A percentile compares a stretch with the other conserved stretches of the same genome.
Evolutionary conservation across 2,329 filamentous ascomycete species (phyloP).

Genomic region (Nemania diffusa): DNA sequence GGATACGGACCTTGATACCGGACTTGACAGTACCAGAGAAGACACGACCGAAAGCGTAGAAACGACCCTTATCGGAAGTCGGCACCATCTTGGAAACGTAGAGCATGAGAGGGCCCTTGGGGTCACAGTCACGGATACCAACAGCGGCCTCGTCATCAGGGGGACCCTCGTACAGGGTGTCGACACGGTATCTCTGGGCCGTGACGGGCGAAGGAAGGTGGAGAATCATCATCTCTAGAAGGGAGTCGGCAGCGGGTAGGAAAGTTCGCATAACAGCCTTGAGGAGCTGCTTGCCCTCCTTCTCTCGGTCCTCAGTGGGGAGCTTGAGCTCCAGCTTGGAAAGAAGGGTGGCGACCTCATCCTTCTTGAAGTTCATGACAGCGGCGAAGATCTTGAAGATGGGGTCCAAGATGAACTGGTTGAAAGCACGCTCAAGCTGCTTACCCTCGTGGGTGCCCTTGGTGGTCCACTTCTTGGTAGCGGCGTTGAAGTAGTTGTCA

Average conservation of each 20-base stretch:
- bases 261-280: conserved; percentile 99
- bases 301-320: conserved; percentile 82
- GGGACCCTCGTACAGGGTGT: conserved; percentile 99
- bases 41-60: conserved; percentile 99
- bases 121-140: conserved; percentile 97
- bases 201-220: conserved; percentile 96
- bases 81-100: conserved; percentile 99
- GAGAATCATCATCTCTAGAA: conserved; percentile 99
- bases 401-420: conserved; percentile 98
- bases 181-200: conserved; percentile 96
- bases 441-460: conserved; percentile 84
- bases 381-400: conserved; percentile 99
- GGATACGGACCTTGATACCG: conserved; percentile 99
- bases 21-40: conserved; percentile 98
- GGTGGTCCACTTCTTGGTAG: conserved; percentile 99
- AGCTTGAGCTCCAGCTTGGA: conserved; percentile 98
- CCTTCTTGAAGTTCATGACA: conserved; percentile 99
- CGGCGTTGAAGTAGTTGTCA: conserved; percentile 99
- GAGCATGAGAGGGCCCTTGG: conserved; percentile 98
- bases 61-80: conserved; percentile 99
- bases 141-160: conserved; percentile 90
- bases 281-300: conserved; percentile 97
- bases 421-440: conserved; percentile 96
- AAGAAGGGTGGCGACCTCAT: conserved; percentile 83
- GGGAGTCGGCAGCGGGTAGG: conserved; percentile 96